phyloP scores from a whole-genome alignment of 2,329 filamentous ascomycete genomes.

The Nothomitra cinnamomea region DNA sequence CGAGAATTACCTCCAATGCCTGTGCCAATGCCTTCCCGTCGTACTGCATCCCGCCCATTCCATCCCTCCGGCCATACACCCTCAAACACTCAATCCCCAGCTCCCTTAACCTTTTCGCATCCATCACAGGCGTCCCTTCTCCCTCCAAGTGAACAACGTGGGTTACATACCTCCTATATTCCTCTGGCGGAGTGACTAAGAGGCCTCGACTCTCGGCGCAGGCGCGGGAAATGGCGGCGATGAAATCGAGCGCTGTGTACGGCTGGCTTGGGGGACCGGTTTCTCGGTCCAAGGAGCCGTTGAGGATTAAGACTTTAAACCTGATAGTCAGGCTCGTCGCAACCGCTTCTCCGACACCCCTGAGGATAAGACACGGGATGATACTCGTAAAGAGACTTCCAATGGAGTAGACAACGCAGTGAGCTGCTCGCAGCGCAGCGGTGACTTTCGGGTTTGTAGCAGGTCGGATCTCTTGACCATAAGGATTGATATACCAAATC shows the following conservation, averaged over 20 bases:
- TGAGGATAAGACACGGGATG: constrained; percentile 63
- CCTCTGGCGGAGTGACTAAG: constrained; percentile 15
- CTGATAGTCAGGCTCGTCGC: constrained; percentile 31
- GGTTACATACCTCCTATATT: constrained; percentile 56
- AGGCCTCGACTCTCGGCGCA: constrained; percentile 47
- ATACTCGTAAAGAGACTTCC: constrained; percentile 88
- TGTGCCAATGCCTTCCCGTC: constrained; percentile 59
- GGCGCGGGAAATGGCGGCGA: constrained; percentile 60
- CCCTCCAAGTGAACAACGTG: constrained; percentile 70
- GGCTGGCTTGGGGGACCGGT: constrained; percentile 51
- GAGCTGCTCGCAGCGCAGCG: constrained; percentile 43
- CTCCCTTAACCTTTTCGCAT: constrained; percentile 42
- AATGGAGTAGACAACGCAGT: constrained; percentile 74
- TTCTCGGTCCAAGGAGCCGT: constrained; percentile 71
- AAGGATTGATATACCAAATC: constrained; percentile 96
- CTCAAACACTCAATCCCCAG: constrained; percentile 64
- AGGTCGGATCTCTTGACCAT: constrained; percentile 87
- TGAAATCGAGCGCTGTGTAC: constrained; percentile 64
- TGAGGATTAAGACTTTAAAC: constrained; percentile 70
- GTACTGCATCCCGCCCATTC: constrained; percentile 43
- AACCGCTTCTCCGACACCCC: constrained; percentile 53
- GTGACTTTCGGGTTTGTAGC: constrained; percentile 68
- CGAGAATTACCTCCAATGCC: constrained; percentile 62
- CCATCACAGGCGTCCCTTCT: constrained; percentile 49
- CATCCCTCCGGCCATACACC: constrained; percentile 50